Evolutionary conservation across 345 rosid genomes (phyloP).

Genomic region (Erysimum cheiranthoides): DNA sequence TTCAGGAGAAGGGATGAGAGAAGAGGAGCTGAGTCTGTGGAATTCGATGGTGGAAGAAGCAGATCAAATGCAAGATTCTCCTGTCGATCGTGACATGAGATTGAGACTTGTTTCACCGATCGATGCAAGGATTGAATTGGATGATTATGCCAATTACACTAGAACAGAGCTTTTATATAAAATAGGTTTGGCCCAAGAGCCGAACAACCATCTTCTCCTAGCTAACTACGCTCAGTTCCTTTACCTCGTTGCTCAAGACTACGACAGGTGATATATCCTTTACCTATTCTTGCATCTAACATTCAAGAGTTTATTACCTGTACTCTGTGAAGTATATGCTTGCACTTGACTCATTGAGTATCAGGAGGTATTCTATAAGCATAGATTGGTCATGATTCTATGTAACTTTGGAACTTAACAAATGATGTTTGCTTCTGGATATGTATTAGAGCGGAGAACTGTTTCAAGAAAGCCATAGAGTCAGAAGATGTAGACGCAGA

Average conservation of each 20-base stretch:
- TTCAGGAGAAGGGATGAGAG: slow-evolving; percentile 33
- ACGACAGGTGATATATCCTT: slow-evolving; percentile 59
- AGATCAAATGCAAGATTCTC: slow-evolving; percentile 44
- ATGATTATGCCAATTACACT: slow-evolving; percentile 50
- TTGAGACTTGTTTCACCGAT: slow-evolving; percentile 50
- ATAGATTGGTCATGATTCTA: background rate
- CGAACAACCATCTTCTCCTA: slow-evolving; percentile 61
- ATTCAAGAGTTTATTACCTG: background rate
- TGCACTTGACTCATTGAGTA: background rate
- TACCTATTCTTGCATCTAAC: slow-evolving; percentile 9
- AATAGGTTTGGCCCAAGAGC: slow-evolving; percentile 63
- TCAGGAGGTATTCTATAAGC: background rate
- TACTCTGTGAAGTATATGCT: background rate
- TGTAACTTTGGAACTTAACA: slow-evolving; percentile 30
- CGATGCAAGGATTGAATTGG: slow-evolving; percentile 52
- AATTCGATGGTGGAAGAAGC: slow-evolving; percentile 59
- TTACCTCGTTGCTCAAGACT: slow-evolving; percentile 56
- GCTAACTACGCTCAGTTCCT: slow-evolving; percentile 81
- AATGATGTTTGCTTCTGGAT: slow-evolving; percentile 16
- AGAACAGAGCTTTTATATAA: slow-evolving; percentile 68
- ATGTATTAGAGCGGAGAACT: slow-evolving; percentile 74
- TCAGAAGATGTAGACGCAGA: slow-evolving; percentile 67
- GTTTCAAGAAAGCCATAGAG: slow-evolving; percentile 64
- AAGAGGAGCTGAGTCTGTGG: slow-evolving; percentile 61
- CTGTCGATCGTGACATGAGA: slow-evolving; percentile 51